A percentile compares a stretch with the other conserved stretches of the same genome.
These are phyloP conservation scores for Lachancea fermentati DNA, from an alignment of 805 yeast genomes.

Conservation along the genomic window DNA sequence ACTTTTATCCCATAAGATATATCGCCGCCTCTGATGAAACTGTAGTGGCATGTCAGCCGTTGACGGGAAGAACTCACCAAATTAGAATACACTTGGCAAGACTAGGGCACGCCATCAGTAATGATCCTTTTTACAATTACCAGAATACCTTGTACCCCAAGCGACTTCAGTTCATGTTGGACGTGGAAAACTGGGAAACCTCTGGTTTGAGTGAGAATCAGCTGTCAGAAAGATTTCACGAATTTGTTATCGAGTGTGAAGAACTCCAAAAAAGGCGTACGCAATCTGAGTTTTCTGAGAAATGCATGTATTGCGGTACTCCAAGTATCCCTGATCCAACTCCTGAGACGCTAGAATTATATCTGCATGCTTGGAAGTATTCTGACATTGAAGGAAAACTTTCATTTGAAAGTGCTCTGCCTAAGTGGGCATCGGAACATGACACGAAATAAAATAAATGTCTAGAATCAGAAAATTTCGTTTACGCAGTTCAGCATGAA, in stretches of 20 bases:
- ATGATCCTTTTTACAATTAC: constrained; percentile 66
- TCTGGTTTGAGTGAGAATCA: constrained; percentile 6
- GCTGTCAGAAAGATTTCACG: constrained; percentile 6
- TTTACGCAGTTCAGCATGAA: not conserved
- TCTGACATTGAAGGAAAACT: constrained; percentile 26
- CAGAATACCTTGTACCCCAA: constrained; percentile 19
- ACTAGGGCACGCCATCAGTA: constrained; percentile 79
- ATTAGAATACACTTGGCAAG: constrained; percentile 87
- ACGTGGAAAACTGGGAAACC: constrained; percentile 17
- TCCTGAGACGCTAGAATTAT: constrained; percentile 24
- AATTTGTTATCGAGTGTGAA: constrained; percentile 23
- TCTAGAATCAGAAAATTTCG: not conserved
- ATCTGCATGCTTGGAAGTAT: constrained; percentile 36
- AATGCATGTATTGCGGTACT: constrained; percentile 26
- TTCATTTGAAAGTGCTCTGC: constrained; percentile 39
- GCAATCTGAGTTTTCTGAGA: constrained; percentile 6
- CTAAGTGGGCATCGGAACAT: constrained; percentile 39
- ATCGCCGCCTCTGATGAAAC: constrained; percentile 43
- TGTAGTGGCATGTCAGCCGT: constrained; percentile 75
- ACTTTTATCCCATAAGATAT: constrained; percentile 56
- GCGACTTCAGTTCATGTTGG: constrained; percentile 21
- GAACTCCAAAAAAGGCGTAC: constrained; percentile 34
- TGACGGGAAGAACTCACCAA: constrained; percentile 95
- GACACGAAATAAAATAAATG: not conserved
- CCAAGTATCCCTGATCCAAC: constrained; percentile 23